A percentile compares a stretch with the other conserved stretches of the same genome.
Evolutionary conservation across 768 basidiomycete species (phyloP).

Genomic region (Termitomyces sp.): DNA sequence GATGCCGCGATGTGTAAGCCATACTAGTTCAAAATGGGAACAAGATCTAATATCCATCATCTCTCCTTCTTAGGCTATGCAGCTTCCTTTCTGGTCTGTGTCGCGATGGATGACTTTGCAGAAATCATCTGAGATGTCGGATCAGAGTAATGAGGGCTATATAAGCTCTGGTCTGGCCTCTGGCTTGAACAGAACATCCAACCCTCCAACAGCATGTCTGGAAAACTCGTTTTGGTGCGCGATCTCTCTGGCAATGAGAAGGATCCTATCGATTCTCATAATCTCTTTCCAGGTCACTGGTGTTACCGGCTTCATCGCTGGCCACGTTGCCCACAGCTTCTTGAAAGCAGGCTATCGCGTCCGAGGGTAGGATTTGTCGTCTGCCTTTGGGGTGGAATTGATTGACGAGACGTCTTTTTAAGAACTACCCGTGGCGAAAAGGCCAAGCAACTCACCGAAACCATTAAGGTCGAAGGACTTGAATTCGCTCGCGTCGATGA

Average conservation of each 20-base stretch:
- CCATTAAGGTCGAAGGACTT: conserved; percentile 21
- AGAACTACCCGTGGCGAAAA: conserved; percentile 31
- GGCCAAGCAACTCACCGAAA: conserved; percentile 16
- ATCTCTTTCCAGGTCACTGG: conserved; percentile 30
- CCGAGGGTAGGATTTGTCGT: conserved; percentile 24
- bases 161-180: not conserved
- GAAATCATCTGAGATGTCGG: not conserved
- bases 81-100: no score
- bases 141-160: not conserved
- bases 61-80: no score
- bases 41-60: no score
- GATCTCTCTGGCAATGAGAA: not conserved
- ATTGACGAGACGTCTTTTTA: not conserved
- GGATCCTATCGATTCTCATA: not conserved
- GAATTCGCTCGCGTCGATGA: conserved; percentile 22
- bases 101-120: no score
- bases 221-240: conserved; percentile 16
- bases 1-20: no score
- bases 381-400: not conserved
- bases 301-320: conserved; percentile 33
- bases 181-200: not conserved
- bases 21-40: no score
- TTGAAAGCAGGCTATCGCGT: conserved; percentile 33
- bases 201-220: conserved; percentile 12
- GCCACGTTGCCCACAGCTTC: conserved; percentile 29